These are phyloP conservation scores for Trichoderma koningiopsis DNA, from an alignment of 2,329 filamentous ascomycete species.

Conservation along the genomic window DNA sequence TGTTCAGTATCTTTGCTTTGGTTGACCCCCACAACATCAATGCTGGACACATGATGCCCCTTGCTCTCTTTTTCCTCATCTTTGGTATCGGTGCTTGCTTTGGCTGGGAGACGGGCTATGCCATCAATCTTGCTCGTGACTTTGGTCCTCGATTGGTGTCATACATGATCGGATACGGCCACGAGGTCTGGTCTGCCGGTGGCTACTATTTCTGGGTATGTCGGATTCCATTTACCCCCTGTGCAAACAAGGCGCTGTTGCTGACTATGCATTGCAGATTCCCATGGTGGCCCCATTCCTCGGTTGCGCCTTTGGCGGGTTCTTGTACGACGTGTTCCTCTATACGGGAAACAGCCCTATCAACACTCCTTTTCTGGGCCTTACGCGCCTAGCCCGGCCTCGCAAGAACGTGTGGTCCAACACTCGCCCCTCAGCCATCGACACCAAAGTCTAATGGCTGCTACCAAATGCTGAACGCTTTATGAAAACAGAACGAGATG, in stretches of 20 bases:
- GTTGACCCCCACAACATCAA: conserved; percentile 61
- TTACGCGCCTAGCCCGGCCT: conserved; percentile 53
- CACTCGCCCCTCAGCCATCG: conserved; percentile 33
- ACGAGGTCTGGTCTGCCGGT: conserved; percentile 66
- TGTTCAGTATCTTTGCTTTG: conserved; percentile 72
- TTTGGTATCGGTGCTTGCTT: conserved; percentile 74
- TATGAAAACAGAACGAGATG: conserved; percentile 22
- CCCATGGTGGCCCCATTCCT: conserved; percentile 72
- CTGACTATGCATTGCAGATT: conserved; percentile 49
- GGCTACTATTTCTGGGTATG: conserved; percentile 73
- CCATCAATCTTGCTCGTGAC: conserved; percentile 73
- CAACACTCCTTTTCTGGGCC: conserved; percentile 66
- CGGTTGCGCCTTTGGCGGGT: conserved; percentile 64
- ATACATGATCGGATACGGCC: conserved; percentile 68
- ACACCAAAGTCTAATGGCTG: conserved; percentile 26
- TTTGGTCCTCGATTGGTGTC: conserved; percentile 69
- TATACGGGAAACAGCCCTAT: conserved; percentile 71
- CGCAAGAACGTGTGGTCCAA: conserved; percentile 43
- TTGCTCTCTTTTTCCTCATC: conserved; percentile 70
- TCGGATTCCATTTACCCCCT: neutral
- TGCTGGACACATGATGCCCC: conserved; percentile 57
- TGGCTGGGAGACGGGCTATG: conserved; percentile 76
- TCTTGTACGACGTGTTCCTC: conserved; percentile 68
- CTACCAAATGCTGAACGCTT: neutral
- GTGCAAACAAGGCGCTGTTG: conserved; percentile 10